Evolutionary conservation across 2,329 filamentous ascomycete genomes (phyloP), one percentile per base, ranked within the genome.

Genomic region (Huntiella bhutanensis): DNA sequence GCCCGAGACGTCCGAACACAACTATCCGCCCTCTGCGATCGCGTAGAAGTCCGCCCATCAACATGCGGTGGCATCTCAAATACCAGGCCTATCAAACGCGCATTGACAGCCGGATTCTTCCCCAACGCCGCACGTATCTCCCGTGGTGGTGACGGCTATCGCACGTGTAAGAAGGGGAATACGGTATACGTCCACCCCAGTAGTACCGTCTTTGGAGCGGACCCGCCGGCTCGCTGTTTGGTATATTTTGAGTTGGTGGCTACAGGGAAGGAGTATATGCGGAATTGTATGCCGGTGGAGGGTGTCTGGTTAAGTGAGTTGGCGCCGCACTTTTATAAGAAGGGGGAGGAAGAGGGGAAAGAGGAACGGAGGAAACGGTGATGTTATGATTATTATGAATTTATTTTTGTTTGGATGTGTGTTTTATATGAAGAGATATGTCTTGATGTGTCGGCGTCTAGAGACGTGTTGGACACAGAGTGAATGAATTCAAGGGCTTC

Each of bases 321-420:
- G 51, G 91, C 91, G 51, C 88, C 88, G 51, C 91, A 96, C 64
- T 94, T 86, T 58, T 84, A 95, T 60, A 95, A 93, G 64, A 81
- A 82, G 65, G 81, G 85, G 63, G 86, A 95, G 57, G 60, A 95
- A 36, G 88, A 95, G 56, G 77, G 71, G 13, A 58, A 94, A 54
- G 84, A 85, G 56, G 81, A 84, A 50, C 82, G 64, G 55, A 65
- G 65, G 62, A 63, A 63, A 2, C 64, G 60, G 51, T 54, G 22
- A 28, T 28, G 7, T 28, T 28, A 58, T 45, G 53, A 28, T n/a
- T 28, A 41, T 28, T 37, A 57, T 45, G 55, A 40, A 40, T 40
- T 15, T 39, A 3, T 28, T 45, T 38, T 32, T n/a, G 40, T 13
- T 38, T 40, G 33, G 13, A 16, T 12, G 7, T 28, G 22, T 28